Evolutionary conservation across 2,329 filamentous ascomycete species (phyloP), one percentile per base, ranked within the genome.

Genomic region (Peltaster fructicola): DNA sequence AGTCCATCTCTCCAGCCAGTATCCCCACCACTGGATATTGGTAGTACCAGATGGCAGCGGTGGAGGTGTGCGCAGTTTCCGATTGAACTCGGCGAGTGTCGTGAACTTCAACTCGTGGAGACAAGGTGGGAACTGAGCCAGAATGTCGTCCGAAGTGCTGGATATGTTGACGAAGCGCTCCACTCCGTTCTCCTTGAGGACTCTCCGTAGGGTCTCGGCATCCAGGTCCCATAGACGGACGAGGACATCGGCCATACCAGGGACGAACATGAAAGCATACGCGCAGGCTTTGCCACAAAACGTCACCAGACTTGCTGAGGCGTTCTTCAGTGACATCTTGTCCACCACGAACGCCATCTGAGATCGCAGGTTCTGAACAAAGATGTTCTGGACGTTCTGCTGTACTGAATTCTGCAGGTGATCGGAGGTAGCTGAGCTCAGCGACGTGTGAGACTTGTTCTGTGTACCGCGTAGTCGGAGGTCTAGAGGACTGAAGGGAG

Each of bases 191-290:
- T 77, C 73, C 24, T 72, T 65, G 6, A 80, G 62, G 2, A 80
- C 65, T 13, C 80, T 70, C 34, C 76, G 68, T 42, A 91, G 62
- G 20, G 70, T 56, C 29, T 73, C 70, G 3, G 73, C 56, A 3
- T 71, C 68, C 11, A 80, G 60, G 17, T 68, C 69, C 82, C 84
- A 92, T 4, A 92, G 56, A 9, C 81, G 69, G 14, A 85, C 68
- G 23, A 92, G 59, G 24, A 91, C 68, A 42, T 91, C 81, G 6
- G 80, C 76, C 27, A 91, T 68, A 4, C 80, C 80, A 0, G 81
- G 80, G 14, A 79, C 84, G 42, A 91, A 93, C 53, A 85, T 88
- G 51, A 91, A 92, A 15, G 80, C 82, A 49, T 90, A 92, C 2
- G 84, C 82, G 43, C 78, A 85, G 4, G 81, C 79, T 51, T 88